Base-by-base conservation (phyloP, 73 alveolate genomes). In the Effrenium voratum region DNA sequence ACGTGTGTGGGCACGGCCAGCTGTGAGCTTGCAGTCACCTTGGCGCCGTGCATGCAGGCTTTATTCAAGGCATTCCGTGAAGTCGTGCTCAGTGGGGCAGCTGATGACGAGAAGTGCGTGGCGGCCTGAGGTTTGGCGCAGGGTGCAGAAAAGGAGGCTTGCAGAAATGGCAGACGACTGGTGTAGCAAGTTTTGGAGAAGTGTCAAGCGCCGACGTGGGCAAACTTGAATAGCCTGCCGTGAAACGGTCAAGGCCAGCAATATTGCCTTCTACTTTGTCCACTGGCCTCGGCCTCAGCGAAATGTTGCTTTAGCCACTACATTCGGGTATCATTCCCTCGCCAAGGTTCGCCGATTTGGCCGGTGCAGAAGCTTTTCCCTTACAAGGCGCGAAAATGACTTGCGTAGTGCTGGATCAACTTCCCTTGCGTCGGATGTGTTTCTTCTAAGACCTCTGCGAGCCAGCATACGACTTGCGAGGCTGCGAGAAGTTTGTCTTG, bases 401-500 rank as follows among this genome's bases (percentile, higher is more conserved):
- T 28, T 24, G 81, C 43, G 43, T 19, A 28, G 19, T 68, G 36
- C 81, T 19, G 0, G 12, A 15, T 16, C 41, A 66, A 26, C 77
- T 8, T 26, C 12, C 38, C 41, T 66, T 32, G 43, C 13, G 38
- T 3, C 47, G 41, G 15, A 22, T 34, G 34, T 34, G 4, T 68
- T 68, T 30, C 44, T 12, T 26, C 41, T 16, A 68, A 24, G 44
- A 10, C 22, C 34, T 5, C 36, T 59, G 34, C 73, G 36, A 26
- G 73, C 73, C 30, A 59, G 34, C 38, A n/a, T 26, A n/a, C 30
- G 73, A 26, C 73, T n/a, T 19, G 41, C 24, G n/a, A 87, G 95
- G 95, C 22, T 87, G 95, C 84, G 95, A 87, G 57, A 87, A 87
- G 85, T 87, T 87, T 63, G 95, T 87, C 84, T 66, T 87, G 85